phyloP scores from a whole-genome alignment of 1,284 basidiomycete genomes.

The Boletus nobilissimus region DNA sequence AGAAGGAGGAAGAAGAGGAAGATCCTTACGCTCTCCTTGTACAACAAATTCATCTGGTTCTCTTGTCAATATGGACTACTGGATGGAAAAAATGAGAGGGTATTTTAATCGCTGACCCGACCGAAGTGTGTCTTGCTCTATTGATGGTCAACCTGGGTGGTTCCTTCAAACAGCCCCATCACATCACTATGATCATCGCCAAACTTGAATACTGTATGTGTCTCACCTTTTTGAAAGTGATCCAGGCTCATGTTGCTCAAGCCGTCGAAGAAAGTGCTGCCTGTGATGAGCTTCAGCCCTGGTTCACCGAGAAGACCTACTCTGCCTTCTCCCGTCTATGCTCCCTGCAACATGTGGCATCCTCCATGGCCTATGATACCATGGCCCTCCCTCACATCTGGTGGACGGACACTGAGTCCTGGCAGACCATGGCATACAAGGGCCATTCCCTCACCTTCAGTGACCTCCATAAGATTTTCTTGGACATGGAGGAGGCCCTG shows the following conservation, averaged over 20 bases:
- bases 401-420: conserved; percentile 35
- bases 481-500: conserved; percentile 11
- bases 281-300: conserved; percentile 20
- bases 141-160: conserved; percentile 34
- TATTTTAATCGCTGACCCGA: conserved; percentile 43
- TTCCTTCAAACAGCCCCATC: conserved; percentile 28
- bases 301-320: conserved; percentile 35
- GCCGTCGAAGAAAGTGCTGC: not conserved
- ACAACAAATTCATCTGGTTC: not conserved
- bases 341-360: conserved; percentile 40
- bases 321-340: conserved; percentile 37
- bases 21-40: too few species aligned
- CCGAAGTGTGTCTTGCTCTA: conserved; percentile 32
- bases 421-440: conserved; percentile 23
- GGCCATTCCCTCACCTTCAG: conserved; percentile 31
- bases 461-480: conserved; percentile 19
- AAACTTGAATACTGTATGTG: conserved; percentile 39
- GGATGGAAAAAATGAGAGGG: too few species aligned
- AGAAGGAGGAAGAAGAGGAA: too few species aligned
- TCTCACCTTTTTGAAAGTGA: conserved; percentile 10
- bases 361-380: conserved; percentile 28
- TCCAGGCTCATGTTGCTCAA: too few species aligned
- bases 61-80: conserved; percentile 24
- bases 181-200: conserved; percentile 34
- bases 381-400: conserved; percentile 28